phyloP scores from a whole-genome alignment of 495 filamentous ascomycete genomes.

The Endocarpon pusillum region DNA sequence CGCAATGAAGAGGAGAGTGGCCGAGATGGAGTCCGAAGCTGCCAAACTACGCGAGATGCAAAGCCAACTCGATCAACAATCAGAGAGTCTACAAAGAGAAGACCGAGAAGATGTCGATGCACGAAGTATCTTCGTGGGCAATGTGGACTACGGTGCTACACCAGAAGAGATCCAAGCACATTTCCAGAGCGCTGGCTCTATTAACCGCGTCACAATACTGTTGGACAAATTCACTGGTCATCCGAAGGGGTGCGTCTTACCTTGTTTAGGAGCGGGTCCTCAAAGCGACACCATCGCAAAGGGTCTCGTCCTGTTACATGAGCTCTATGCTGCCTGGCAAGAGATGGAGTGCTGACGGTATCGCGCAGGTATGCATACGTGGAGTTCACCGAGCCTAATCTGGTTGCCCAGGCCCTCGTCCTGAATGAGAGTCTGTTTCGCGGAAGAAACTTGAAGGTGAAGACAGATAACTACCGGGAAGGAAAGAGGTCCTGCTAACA shows the following conservation, averaged over 20 bases:
- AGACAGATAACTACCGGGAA: slow-evolving; percentile 5
- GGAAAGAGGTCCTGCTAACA: slow-evolving; percentile 5
- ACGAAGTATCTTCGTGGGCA: slow-evolving; percentile 94
- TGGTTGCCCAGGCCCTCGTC: slow-evolving; percentile 84
- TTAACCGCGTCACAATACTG: slow-evolving; percentile 95
- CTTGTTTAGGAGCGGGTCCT: slow-evolving; percentile 13
- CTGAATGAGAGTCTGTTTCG: slow-evolving; percentile 95
- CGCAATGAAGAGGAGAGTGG: slow-evolving; percentile 93
- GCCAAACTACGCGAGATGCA: slow-evolving; percentile 97
- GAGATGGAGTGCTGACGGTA: slow-evolving; percentile 33
- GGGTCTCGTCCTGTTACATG: slow-evolving; percentile 3
- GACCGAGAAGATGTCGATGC: slow-evolving; percentile 93
- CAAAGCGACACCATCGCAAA: slow-evolving; percentile 7
- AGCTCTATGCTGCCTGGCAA: slow-evolving; percentile 31
- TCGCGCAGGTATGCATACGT: slow-evolving; percentile 85
- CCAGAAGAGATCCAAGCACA: slow-evolving; percentile 98
- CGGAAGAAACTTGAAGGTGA: slow-evolving; percentile 82
- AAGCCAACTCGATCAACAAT: slow-evolving; percentile 67
- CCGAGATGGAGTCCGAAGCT: slow-evolving; percentile 97
- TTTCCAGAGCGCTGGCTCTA: slow-evolving; percentile 93
- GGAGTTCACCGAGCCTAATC: slow-evolving; percentile 87
- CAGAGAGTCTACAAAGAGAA: slow-evolving; percentile 65
- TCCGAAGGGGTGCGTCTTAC: slow-evolving; percentile 75
- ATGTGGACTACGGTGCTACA: slow-evolving; percentile 95
- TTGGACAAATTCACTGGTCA: slow-evolving; percentile 96